These are phyloP conservation scores for Helminthosporium solani DNA, from an alignment of 2,329 filamentous ascomycete species.

Conservation along the genomic window DNA sequence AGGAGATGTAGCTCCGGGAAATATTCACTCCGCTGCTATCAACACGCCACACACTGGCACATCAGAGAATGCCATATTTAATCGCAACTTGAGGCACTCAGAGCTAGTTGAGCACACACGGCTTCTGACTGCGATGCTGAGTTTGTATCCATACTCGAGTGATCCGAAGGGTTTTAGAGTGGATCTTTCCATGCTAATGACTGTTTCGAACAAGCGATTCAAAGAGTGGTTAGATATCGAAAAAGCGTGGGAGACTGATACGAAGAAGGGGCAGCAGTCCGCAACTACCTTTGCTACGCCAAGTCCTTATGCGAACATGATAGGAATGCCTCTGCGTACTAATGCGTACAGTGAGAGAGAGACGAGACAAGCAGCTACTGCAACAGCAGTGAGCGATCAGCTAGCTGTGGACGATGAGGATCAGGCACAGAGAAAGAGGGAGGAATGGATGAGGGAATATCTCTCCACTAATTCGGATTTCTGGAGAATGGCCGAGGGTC, in stretches of 20 bases:
- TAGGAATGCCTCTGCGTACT: neutral
- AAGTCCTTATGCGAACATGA: neutral
- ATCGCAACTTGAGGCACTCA: constrained; percentile 8
- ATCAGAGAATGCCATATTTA: constrained; percentile 6
- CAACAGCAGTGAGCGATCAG: too few species aligned
- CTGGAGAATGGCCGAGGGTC: constrained; percentile 21
- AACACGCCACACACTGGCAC: constrained; percentile 4
- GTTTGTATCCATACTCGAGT: constrained; percentile 14
- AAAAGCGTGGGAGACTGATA: neutral
- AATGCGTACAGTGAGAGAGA: neutral
- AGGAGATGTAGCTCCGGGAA: neutral
- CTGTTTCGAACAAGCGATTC: constrained; percentile 16
- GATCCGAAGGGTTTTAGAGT: constrained; percentile 16
- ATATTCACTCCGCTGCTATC: neutral
- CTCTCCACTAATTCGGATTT: constrained; percentile 18
- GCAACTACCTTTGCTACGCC: neutral
- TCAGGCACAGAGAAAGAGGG: constrained; percentile 2
- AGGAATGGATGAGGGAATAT: constrained; percentile 13
- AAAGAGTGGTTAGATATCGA: constrained; percentile 14
- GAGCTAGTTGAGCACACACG: constrained; percentile 17
- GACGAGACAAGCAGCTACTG: neutral
- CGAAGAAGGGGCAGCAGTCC: constrained; percentile 1
- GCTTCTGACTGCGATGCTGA: constrained; percentile 19
- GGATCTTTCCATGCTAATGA: constrained; percentile 21
- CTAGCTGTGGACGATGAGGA: neutral